Conservation (phyloP, 768 basidiomycete genomes). For the Pulveroboletus sp. region DNA sequence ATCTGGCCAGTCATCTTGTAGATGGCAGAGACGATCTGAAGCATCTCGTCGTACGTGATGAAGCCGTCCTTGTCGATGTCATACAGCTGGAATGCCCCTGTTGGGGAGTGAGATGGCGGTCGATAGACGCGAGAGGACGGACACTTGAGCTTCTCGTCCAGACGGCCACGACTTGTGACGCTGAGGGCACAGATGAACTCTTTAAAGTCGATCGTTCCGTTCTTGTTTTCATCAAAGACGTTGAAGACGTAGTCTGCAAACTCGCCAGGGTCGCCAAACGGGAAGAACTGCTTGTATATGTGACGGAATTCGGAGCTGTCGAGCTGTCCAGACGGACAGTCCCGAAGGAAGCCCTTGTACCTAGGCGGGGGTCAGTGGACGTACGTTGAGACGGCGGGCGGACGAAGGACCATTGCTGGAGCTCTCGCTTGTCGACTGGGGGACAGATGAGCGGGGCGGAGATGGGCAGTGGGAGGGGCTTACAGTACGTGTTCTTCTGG, state of each 20-base stretch:
- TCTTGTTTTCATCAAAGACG: constrained; percentile 93
- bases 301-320: constrained; percentile 93
- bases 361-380: constrained; percentile 39
- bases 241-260: constrained; percentile 99
- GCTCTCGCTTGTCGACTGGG: constrained; percentile 91
- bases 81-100: constrained; percentile 99
- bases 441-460: constrained; percentile 12
- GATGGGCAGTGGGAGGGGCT: constrained; percentile 24
- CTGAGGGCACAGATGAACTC: constrained; percentile 98
- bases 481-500: constrained; percentile 98
- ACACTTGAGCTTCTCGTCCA: constrained; percentile 99
- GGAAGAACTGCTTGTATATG: constrained; percentile 99
- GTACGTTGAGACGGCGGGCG: constrained; percentile 1
- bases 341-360: constrained; percentile 99
- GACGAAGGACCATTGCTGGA: constrained; percentile 78
- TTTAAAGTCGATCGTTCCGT: constrained; percentile 97
- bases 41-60: constrained; percentile 99
- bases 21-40: constrained; percentile 94
- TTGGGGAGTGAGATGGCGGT: constrained; percentile 14
- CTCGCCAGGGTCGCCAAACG: constrained; percentile 94
- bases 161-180: constrained; percentile 84
- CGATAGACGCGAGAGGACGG: constrained; percentile 29
- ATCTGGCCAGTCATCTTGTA: constrained; percentile 99
- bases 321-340: constrained; percentile 95
- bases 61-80: constrained; percentile 98